Evolutionary conservation across 257 asterid genomes (phyloP).

Genomic region (Handroanthus guayacan): DNA sequence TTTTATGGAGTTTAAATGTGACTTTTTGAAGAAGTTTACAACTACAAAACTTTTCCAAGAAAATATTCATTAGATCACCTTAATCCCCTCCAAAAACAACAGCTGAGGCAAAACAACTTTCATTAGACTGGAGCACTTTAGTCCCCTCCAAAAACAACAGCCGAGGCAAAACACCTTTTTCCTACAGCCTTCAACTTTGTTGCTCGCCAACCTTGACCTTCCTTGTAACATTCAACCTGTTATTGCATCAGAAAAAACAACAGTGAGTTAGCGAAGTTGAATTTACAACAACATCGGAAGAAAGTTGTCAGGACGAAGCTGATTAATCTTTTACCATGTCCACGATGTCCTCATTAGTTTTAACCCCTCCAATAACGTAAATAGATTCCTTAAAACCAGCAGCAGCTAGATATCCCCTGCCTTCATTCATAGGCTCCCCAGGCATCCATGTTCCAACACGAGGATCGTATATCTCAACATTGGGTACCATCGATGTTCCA

Average conservation of each 20-base stretch:
- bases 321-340: constrained; percentile 50
- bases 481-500: constrained; percentile 60
- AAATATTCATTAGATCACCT: too few species aligned
- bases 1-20: too few species aligned
- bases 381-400: constrained; percentile 61
- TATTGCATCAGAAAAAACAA: constrained; percentile 18
- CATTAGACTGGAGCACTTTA: not conserved
- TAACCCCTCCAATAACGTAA: constrained; percentile 73
- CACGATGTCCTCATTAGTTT: constrained; percentile 42
- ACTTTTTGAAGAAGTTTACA: too few species aligned
- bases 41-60: too few species aligned
- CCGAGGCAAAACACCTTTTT: constrained; percentile 67
- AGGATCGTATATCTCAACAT: constrained; percentile 79
- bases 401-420: constrained; percentile 71
- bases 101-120: constrained; percentile 28
- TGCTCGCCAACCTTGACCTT: constrained; percentile 75
- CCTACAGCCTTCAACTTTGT: constrained; percentile 59
- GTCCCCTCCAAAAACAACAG: constrained; percentile 57
- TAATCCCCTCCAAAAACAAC: constrained; percentile 54
- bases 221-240: constrained; percentile 80
- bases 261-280: not conserved
- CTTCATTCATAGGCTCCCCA: constrained; percentile 63
- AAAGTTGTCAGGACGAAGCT: too few species aligned
- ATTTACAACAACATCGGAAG: not conserved
- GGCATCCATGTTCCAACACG: constrained; percentile 66